Evolutionary conservation across 805 yeast genomes (phyloP), one percentile per base, ranked within the genome.

Genomic region (Komagataella populi): DNA sequence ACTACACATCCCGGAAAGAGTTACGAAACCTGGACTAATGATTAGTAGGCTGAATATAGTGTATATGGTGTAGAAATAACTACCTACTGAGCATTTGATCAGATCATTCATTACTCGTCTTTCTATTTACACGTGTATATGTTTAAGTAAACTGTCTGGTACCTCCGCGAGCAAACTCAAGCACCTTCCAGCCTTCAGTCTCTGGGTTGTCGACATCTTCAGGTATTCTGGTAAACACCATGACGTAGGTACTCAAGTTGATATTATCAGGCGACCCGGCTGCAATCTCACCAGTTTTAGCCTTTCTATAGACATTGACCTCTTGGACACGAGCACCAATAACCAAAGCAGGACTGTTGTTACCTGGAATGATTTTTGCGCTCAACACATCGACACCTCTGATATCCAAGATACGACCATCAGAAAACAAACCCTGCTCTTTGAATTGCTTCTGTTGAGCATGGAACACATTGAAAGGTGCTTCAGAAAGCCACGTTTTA

Each of bases 271-370:
- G 96, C 36, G 89, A 81, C 60, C 99, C 99, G 6, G 98, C 99
- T 51, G 90, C 95, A 51, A 93, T 76, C 68, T 91, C 95, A 50
- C 95, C 96, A 36, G 96, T 85, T 72, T 90, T 90, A 55, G 82
- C 80, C 65, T 86, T 87, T 72, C 89, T 84, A 74, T 81, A 93
- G 55, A 88, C 71, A 63, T 87, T 91, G 54, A 95, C 81, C 64
- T 93, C 99, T 71, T 93, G 99, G 6, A 96, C 98, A 66, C 99
- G 81, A 64, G 97, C 89, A 49, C 95, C 86, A 55, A 89, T 87
- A 50, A 93, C 96, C 56, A 88, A 70, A 17, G 91, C 97, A 12
- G 99, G 99, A 43, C 81, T 75, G 64, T 91, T 91, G 58, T 88
- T 84, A 44, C 97, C 97, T 61, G 87, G 91, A 54, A 93, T 76